phyloP scores from a whole-genome alignment of 495 filamentous ascomycete genomes.

The Xylaria palmicola region DNA sequence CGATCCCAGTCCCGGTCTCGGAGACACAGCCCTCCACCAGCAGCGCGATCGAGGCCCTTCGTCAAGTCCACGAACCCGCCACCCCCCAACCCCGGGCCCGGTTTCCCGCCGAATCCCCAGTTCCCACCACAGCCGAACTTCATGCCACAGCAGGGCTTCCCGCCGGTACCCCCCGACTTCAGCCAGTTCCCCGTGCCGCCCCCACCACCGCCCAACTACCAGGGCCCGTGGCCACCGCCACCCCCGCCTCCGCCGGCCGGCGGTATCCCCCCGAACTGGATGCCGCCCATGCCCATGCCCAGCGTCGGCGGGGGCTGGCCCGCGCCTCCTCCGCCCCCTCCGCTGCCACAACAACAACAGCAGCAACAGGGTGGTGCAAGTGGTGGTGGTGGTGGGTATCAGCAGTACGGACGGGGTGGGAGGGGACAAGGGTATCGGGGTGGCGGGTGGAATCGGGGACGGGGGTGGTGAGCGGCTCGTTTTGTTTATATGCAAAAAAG shows the following conservation, averaged over 20 bases:
- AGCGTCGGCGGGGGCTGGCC: conserved; percentile 19
- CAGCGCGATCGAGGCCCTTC: conserved; percentile 23
- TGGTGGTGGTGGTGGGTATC: conserved; percentile 24
- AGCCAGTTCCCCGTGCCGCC: conserved; percentile 34
- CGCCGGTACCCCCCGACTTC: conserved; percentile 25
- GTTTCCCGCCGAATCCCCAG: conserved; percentile 31
- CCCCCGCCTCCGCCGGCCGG: conserved; percentile 23
- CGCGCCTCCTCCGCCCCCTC: conserved; percentile 22
- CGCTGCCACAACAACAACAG: conserved; percentile 23
- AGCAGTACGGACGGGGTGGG: conserved; percentile 31
- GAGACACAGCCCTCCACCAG: conserved; percentile 26
- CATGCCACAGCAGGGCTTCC: conserved; percentile 25
- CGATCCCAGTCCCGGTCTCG: conserved; percentile 46
- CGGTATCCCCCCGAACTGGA: conserved; percentile 29
- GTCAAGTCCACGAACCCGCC: conserved; percentile 22
- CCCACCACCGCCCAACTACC: conserved; percentile 49
- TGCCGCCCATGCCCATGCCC: conserved; percentile 19
- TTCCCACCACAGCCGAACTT: conserved; percentile 32
- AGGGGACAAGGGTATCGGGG: conserved; percentile 28
- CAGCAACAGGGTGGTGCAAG: too few species aligned
- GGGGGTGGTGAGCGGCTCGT: conserved; percentile 22
- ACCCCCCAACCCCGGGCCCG: conserved; percentile 23
- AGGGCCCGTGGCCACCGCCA: conserved; percentile 52
- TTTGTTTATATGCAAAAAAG: background rate
- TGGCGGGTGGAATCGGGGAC: conserved; percentile 30